These are phyloP conservation scores for Paramecium biaurelia DNA, from an alignment of 73 alveolate species.

Conservation along the genomic window DNA sequence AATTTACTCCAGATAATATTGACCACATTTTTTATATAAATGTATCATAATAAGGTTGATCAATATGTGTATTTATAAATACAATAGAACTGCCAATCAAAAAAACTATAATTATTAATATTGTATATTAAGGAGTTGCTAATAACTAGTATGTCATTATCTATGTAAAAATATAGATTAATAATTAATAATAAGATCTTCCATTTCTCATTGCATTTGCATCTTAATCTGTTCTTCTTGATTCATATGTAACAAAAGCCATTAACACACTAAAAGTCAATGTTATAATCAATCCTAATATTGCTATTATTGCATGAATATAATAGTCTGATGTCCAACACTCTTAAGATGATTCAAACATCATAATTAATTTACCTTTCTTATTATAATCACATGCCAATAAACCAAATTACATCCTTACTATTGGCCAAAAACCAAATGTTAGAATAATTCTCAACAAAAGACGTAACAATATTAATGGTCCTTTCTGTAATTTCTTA, in stretches of 20 bases:
- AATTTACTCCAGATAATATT: background rate
- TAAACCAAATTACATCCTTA: background rate
- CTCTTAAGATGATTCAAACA: background rate
- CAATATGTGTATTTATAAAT: background rate
- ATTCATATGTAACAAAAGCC: background rate
- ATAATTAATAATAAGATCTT: background rate
- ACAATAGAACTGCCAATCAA: background rate
- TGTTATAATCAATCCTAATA: background rate
- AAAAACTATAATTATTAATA: background rate
- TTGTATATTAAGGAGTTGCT: background rate
- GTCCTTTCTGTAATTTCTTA: background rate
- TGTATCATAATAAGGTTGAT: background rate
- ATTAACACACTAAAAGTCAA: background rate
- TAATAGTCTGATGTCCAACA: slow-evolving; percentile 21
- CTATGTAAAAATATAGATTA: background rate
- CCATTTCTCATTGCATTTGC: slow-evolving; percentile 7
- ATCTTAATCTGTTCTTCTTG: background rate
- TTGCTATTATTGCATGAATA: background rate
- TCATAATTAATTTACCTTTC: background rate
- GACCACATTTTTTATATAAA: background rate
- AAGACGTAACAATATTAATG: background rate
- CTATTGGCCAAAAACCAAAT: slow-evolving; percentile 3
- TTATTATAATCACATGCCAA: background rate
- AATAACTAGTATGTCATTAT: background rate
- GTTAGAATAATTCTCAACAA: background rate